Percentiles rank a stretch among this genome's conserved stretches.
Evolutionary conservation across 352 stramenopile genomes (phyloP).

Genomic region (Phytophthora sp.): DNA sequence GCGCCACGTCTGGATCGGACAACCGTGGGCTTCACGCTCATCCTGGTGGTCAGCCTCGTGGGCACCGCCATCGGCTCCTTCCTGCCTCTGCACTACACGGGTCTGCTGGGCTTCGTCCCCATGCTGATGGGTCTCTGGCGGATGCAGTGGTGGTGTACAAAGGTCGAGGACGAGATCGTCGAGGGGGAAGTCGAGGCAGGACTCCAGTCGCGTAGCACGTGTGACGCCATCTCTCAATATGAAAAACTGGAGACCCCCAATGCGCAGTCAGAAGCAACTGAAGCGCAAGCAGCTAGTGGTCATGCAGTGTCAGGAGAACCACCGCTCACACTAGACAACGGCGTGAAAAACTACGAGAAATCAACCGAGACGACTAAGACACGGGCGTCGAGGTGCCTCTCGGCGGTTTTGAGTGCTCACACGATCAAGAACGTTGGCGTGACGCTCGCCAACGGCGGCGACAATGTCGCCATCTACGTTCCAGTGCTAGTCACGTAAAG

Average conservation of each 20-base stretch:
- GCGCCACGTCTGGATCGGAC: constrained; percentile 1
- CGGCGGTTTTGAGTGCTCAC: not conserved
- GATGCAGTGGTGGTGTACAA: constrained; percentile 3
- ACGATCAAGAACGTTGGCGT: not conserved
- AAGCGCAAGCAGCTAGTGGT: too few species aligned
- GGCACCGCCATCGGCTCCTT: not conserved
- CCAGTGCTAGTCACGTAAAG: not conserved
- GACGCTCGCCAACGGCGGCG: constrained; percentile 3
- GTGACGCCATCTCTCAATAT: too few species aligned
- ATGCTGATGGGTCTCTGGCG: not conserved
- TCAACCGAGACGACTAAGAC: too few species aligned
- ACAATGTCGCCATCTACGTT: constrained; percentile 6
- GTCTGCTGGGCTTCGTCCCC: constrained; percentile 1
- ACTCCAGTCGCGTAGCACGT: too few species aligned
- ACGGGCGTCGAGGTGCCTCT: not conserved
- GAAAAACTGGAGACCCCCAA: too few species aligned
- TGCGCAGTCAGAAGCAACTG: too few species aligned
- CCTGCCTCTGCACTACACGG: not conserved
- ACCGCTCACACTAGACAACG: too few species aligned
- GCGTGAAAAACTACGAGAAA: too few species aligned
- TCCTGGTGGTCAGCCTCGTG: constrained; percentile 2
- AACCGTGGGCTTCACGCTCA: not conserved
- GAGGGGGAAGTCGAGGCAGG: too few species aligned
- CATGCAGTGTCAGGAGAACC: too few species aligned
- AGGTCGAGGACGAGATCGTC: not conserved